Conservation (phyloP, 2,329 filamentous ascomycete genomes). For the Penicillium sp. region DNA sequence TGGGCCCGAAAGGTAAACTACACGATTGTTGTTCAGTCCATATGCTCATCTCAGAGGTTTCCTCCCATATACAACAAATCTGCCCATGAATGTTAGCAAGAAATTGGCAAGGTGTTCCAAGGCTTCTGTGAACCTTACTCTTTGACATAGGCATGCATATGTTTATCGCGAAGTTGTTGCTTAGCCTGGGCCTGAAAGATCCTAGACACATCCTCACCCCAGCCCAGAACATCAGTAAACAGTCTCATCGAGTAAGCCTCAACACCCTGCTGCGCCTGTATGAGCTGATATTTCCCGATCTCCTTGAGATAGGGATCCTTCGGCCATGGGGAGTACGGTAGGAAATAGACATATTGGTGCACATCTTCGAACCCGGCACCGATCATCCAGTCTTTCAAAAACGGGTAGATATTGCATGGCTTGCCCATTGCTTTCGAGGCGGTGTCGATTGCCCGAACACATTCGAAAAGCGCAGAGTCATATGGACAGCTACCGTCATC, state of each 20-base stretch:
- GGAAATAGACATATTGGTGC: conserved; percentile 7
- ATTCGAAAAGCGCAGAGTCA: conserved; percentile 15
- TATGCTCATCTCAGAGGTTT: neutral
- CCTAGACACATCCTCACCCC: conserved; percentile 11
- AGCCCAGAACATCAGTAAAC: conserved; percentile 18
- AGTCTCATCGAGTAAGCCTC: conserved; percentile 16
- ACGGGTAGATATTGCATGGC: conserved; percentile 15
- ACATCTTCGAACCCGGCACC: conserved; percentile 32
- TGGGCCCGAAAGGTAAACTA: too few species aligned
- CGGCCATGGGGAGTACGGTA: conserved; percentile 18
- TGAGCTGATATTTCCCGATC: conserved; percentile 12
- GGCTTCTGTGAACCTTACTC: conserved; percentile 5
- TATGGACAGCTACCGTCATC: conserved; percentile 27
- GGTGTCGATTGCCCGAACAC: conserved; percentile 12
- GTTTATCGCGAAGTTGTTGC: conserved; percentile 13
- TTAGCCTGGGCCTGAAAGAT: conserved; percentile 17
- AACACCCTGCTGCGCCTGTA: conserved; percentile 14
- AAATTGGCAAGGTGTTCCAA: neutral
- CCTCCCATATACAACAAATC: conserved; percentile 2
- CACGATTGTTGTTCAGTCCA: too few species aligned
- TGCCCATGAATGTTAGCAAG: neutral
- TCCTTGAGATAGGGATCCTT: conserved; percentile 15
- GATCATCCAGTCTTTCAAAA: conserved; percentile 16
- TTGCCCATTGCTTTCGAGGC: neutral
- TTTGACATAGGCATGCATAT: conserved; percentile 17